phyloP scores from a whole-genome alignment of 1,284 basidiomycete genomes.

The Moesziomyces aphidis region DNA sequence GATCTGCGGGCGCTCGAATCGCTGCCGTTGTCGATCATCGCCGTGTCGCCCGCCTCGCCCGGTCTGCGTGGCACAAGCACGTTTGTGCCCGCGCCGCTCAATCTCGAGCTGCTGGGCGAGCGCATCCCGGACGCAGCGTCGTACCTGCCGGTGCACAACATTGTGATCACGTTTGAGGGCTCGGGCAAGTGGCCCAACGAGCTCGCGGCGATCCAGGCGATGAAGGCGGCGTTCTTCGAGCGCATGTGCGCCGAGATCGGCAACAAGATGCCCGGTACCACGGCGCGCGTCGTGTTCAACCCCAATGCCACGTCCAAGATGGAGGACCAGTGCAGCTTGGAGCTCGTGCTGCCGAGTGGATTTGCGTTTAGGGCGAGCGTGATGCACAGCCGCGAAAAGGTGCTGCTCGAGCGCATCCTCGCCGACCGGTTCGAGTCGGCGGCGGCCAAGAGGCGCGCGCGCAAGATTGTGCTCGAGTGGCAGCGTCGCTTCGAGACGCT shows the following conservation, averaged over 20 bases:
- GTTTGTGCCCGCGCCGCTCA: constrained; percentile 76
- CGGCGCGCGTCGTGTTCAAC: constrained; percentile 69
- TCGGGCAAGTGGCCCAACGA: constrained; percentile 96
- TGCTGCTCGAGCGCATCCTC: constrained; percentile 79
- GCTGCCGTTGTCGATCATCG: constrained; percentile 83
- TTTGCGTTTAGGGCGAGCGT: constrained; percentile 88
- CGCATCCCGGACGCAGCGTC: constrained; percentile 65
- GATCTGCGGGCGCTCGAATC: constrained; percentile 79
- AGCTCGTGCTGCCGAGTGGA: constrained; percentile 83
- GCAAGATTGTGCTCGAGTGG: constrained; percentile 77
- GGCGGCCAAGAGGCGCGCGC: constrained; percentile 71
- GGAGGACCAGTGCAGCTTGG: constrained; percentile 79
- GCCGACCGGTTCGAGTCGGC: constrained; percentile 68
- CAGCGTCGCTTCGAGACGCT: constrained; percentile 79
- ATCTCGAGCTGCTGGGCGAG: constrained; percentile 58
- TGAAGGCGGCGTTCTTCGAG: constrained; percentile 84
- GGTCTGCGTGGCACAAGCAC: constrained; percentile 84
- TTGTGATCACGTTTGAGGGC: constrained; percentile 74
- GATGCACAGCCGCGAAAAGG: constrained; percentile 87
- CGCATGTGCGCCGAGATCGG: constrained; percentile 55
- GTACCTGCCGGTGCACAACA: constrained; percentile 69
- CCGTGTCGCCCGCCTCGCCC: constrained; percentile 75
- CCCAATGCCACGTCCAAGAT: constrained; percentile 70
- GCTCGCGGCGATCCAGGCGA: constrained; percentile 88
- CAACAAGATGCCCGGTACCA: constrained; percentile 69